Percentiles rank a stretch among this genome's conserved stretches.
Evolutionary conservation across 2,329 filamentous ascomycete species (phyloP).

Genomic region (Myriangium duriaei): DNA sequence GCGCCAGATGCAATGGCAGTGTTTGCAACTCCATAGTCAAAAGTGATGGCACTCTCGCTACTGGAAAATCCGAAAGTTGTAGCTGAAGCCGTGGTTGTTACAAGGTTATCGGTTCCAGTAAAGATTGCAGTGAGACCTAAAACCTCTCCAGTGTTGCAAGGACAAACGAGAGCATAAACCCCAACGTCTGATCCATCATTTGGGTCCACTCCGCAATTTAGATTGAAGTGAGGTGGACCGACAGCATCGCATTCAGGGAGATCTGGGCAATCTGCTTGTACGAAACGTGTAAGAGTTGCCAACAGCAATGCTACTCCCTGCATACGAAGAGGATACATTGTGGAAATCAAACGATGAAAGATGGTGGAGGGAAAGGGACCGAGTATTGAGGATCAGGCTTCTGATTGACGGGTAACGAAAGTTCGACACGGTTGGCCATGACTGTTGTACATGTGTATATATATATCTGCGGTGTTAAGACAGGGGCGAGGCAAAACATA

Average conservation of each 20-base stretch:
- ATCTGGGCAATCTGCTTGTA: background rate
- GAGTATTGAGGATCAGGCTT: too few species aligned
- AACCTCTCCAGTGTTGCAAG: background rate
- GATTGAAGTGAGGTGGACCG: background rate
- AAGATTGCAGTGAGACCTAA: background rate
- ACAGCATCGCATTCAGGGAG: background rate
- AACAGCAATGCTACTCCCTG: too few species aligned
- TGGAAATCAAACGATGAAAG: too few species aligned
- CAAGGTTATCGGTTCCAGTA: background rate
- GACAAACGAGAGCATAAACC: background rate
- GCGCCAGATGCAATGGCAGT: background rate
- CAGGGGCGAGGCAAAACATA: too few species aligned
- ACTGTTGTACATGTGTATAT: too few species aligned
- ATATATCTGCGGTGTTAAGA: too few species aligned
- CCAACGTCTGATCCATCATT: background rate
- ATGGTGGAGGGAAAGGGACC: too few species aligned
- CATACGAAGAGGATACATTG: too few species aligned
- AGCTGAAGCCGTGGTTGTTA: background rate
- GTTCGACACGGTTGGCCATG: too few species aligned
- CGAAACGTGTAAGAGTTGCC: background rate
- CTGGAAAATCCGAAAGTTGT: background rate
- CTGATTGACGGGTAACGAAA: too few species aligned
- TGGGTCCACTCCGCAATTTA: background rate
- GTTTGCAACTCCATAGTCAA: background rate
- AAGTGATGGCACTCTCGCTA: background rate